Evolutionary conservation across 2,329 filamentous ascomycete genomes (phyloP).

Genomic region (Venturia oleaginea): DNA sequence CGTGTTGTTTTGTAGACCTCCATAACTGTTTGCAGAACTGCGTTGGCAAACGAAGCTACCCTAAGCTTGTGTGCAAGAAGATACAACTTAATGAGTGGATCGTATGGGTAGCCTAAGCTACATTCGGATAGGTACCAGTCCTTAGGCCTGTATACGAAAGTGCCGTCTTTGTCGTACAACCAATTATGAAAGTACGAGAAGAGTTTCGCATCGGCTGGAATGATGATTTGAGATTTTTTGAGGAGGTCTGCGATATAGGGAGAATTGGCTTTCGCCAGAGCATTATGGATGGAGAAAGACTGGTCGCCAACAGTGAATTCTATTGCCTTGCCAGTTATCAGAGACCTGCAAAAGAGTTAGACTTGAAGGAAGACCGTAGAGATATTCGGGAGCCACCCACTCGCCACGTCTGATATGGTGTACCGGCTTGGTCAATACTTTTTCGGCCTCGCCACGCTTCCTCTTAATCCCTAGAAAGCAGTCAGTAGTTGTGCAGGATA

Average conservation of each 20-base stretch:
- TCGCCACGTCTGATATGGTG: not conserved
- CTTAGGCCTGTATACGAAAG: not conserved
- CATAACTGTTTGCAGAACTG: not conserved
- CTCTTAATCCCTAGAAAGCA: not conserved
- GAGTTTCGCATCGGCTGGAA: not conserved
- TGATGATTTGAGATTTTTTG: not conserved
- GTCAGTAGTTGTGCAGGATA: not conserved
- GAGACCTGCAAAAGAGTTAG: not conserved
- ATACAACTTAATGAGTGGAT: not conserved
- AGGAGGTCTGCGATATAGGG: not conserved
- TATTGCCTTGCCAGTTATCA: not conserved
- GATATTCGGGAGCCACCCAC: not conserved
- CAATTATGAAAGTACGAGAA: not conserved
- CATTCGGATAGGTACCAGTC: not conserved
- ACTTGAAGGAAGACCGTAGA: not conserved
- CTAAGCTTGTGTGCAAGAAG: not conserved
- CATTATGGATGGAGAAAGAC: not conserved
- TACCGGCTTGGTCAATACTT: not conserved
- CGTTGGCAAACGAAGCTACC: not conserved
- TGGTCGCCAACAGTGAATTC: not conserved
- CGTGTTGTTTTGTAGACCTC: not conserved
- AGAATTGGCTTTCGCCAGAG: not conserved
- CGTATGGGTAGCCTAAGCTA: not conserved
- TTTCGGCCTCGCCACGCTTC: not conserved
- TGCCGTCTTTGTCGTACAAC: not conserved